phyloP scores from a whole-genome alignment of 352 stramenopile genomes.

The Phytophthora pistaciae region DNA sequence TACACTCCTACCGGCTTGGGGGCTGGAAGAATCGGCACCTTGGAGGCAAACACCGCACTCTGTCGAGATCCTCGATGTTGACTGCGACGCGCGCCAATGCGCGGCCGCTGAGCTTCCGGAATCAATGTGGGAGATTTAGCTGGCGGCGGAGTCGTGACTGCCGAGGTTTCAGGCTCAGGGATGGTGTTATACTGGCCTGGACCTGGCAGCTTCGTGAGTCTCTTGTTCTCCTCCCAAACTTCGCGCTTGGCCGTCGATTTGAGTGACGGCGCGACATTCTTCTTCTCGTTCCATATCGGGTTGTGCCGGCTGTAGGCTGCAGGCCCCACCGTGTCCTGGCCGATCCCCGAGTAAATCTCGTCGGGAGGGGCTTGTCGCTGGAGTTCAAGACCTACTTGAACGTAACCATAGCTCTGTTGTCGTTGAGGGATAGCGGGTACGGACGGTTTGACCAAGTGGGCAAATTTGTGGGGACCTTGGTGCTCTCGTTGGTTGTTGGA shows the following conservation, averaged over 20 bases:
- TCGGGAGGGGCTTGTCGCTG: slow-evolving; percentile 51
- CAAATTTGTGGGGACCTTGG: slow-evolving; percentile 41
- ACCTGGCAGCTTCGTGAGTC: slow-evolving; percentile 55
- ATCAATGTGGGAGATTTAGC: slow-evolving; percentile 6
- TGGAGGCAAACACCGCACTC: slow-evolving; percentile 81
- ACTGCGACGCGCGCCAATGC: slow-evolving; percentile 30
- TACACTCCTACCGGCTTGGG: slow-evolving; percentile 55
- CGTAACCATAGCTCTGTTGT: slow-evolving; percentile 82
- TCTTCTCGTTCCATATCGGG: slow-evolving; percentile 71
- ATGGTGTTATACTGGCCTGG: slow-evolving; percentile 67
- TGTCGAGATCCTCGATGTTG: slow-evolving; percentile 41
- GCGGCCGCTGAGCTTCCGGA: slow-evolving; percentile 25
- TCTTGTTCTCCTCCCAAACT: slow-evolving; percentile 75
- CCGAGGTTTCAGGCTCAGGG: slow-evolving; percentile 5
- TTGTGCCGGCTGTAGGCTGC: slow-evolving; percentile 68
- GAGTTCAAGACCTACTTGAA: slow-evolving; percentile 55
- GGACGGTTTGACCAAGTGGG: slow-evolving; percentile 60
- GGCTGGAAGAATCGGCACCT: slow-evolving; percentile 67
- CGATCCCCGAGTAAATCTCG: slow-evolving; percentile 73
- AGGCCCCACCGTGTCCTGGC: slow-evolving; percentile 76
- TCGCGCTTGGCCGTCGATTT: slow-evolving; percentile 79
- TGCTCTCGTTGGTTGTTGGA: slow-evolving; percentile 41
- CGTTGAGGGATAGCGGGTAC: slow-evolving; percentile 76
- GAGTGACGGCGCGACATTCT: slow-evolving; percentile 71
- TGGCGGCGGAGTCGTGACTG: slow-evolving; percentile 5